A percentile compares a stretch with the other conserved stretches of the same genome.
Conservation (phyloP, 2,329 filamentous ascomycete species). For the Trichocomaceae sp. region DNA sequence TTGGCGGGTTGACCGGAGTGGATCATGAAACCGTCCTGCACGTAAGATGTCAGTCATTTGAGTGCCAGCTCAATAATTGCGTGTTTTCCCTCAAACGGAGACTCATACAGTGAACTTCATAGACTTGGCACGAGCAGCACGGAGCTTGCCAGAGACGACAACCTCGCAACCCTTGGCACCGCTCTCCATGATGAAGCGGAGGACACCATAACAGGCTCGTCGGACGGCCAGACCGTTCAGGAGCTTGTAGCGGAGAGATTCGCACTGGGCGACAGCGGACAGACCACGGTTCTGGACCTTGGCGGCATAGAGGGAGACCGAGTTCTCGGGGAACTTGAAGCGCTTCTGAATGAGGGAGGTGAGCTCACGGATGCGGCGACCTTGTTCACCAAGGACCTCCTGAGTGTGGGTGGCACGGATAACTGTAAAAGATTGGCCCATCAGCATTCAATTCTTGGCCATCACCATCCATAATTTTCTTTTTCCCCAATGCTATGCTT, state of each 20-base stretch:
- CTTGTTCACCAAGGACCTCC: slow-evolving; percentile 99
- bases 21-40: slow-evolving; percentile 97
- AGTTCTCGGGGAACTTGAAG: slow-evolving; percentile 99
- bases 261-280: slow-evolving; percentile 98
- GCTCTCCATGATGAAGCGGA: slow-evolving; percentile 99
- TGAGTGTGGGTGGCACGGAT: slow-evolving; percentile 99
- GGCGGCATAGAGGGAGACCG: slow-evolving; percentile 97
- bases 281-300: slow-evolving; percentile 99
- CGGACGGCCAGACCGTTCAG: slow-evolving; percentile 98
- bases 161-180: slow-evolving; percentile 99
- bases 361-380: slow-evolving; percentile 98
- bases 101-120: slow-evolving; percentile 97
- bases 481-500: background rate
- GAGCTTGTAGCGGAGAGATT: slow-evolving; percentile 99
- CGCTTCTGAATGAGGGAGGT: slow-evolving; percentile 99
- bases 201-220: slow-evolving; percentile 98
- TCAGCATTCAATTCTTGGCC: slow-evolving; percentile 29
- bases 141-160: slow-evolving; percentile 97
- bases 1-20: slow-evolving; percentile 99
- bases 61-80: background rate
- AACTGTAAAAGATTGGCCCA: slow-evolving; percentile 46
- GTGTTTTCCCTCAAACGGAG: background rate
- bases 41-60: slow-evolving; percentile 1
- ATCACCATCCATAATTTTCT: too few relatives aligned
- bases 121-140: slow-evolving; percentile 97